phyloP scores from a whole-genome alignment of 169 alveolate species.

The Besnoitia besnoiti region DNA sequence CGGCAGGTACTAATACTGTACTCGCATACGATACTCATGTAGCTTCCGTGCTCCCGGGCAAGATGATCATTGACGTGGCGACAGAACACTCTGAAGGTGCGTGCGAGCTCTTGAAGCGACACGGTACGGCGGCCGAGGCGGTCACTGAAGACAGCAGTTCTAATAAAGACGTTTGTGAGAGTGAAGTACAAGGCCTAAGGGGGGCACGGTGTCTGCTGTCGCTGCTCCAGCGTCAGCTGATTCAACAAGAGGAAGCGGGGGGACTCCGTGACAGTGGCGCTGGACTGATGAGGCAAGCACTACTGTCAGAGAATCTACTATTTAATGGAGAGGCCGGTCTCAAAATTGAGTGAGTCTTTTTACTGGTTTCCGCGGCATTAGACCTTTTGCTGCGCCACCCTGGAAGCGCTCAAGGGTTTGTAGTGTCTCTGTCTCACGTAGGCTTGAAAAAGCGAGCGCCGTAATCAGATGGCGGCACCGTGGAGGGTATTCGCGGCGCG shows the following conservation, averaged over 20 bases:
- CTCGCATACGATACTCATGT: not conserved
- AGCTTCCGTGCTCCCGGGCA: not conserved
- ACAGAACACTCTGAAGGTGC: not conserved
- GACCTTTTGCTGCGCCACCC: too few relatives aligned
- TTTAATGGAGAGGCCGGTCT: not conserved
- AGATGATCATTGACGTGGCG: not conserved
- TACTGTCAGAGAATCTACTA: not conserved
- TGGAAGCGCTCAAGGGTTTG: too few relatives aligned
- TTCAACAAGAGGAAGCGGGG: not conserved
- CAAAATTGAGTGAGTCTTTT: slow-evolving; percentile 10
- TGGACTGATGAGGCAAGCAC: too few relatives aligned
- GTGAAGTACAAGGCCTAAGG: not conserved
- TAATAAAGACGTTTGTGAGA: not conserved
- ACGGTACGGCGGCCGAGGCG: not conserved
- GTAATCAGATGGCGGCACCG: too few relatives aligned
- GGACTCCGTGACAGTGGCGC: not conserved
- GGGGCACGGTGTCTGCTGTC: not conserved
- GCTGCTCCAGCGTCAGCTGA: not conserved
- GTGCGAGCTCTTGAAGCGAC: too few relatives aligned
- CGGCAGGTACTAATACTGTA: slow-evolving; percentile 6
- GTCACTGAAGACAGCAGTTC: not conserved
- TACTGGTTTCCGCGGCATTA: too few relatives aligned
- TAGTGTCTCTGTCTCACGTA: too few relatives aligned
- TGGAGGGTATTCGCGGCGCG: too few relatives aligned
- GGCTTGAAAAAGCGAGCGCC: too few relatives aligned